Evolutionary conservation across 1,284 basidiomycete species (phyloP), one percentile per base, ranked within the genome.

Genomic region (Vanrija humicola): DNA sequence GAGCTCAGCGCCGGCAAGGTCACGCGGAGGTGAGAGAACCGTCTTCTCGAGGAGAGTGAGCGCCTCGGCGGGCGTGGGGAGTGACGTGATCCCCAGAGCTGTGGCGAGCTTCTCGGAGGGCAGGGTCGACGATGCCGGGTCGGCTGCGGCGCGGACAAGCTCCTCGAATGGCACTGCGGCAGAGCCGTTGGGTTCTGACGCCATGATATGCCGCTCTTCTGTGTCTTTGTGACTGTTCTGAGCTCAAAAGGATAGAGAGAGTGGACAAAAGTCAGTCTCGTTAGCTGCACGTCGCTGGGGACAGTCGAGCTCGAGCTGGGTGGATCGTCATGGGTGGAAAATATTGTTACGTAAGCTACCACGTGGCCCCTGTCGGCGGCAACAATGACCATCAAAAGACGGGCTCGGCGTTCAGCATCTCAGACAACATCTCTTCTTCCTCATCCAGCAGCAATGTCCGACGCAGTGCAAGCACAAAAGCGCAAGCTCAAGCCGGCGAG

Each of bases 401-500:
- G 9, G 38, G 15, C 14, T 34, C 34, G 10, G 14, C 9, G 6
- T 46, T 21, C 15, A 28, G 28, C 28, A 28, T 5, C 12, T 34
- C 12, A 34, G 34, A 34, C 34, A 14, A 5, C 23, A 15, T 19
- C 19, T 19, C 21, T 23, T 23, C 21, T 29, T 28, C 14, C 23
- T 12, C 48, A 50, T 19, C 16, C n/a, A n/a, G 26, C 48, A 12
- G 56, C 23, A n/a, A 66, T 66, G 66, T 57, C 68, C 23, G 54
- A 59, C 29, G 54, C 43, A 16, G 43, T 56, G 19, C 52, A 59
- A 47, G 52, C 66, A 6, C 59, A 69, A 9, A 72, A 72, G 50
- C 61, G 72, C 19, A 77, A 76, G 64, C 64, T 77, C 23, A 63
- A 69, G 21, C 90, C 91, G 2, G 91, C 91, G 3, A 79, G 90